Evolutionary conservation across 164 flowering plant species (phyloP).

Genomic region (Annona cherimola): DNA sequence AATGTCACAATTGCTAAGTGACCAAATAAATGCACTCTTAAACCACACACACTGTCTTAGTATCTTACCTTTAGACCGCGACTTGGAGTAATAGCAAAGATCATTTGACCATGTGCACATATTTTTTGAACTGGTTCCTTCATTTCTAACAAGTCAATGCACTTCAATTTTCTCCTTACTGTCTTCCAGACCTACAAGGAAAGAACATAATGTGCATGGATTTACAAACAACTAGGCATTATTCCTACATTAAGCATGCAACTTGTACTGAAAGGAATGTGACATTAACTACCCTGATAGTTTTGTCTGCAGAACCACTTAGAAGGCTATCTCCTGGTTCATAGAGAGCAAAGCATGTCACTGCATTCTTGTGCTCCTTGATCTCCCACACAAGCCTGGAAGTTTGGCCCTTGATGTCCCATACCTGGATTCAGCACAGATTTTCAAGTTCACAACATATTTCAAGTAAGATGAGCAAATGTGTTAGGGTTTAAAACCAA

Average conservation of each 20-base stretch:
- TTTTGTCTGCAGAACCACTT: constrained; percentile 75
- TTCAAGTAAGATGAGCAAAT: not conserved
- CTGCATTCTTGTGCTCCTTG: constrained; percentile 64
- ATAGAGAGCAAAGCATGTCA: constrained; percentile 61
- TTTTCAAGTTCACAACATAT: not conserved
- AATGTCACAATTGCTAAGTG: not conserved
- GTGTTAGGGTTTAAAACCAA: not conserved
- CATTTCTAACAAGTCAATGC: constrained; percentile 46
- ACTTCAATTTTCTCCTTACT: constrained; percentile 44
- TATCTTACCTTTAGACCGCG: constrained; percentile 50
- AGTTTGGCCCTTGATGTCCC: constrained; percentile 59
- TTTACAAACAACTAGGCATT: not conserved
- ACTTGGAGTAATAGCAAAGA: constrained; percentile 37
- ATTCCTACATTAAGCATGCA: not conserved
- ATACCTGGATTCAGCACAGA: constrained; percentile 31
- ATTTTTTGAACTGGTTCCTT: constrained; percentile 53
- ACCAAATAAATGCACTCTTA: not conserved
- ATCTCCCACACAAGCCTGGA: constrained; percentile 49
- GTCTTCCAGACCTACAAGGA: constrained; percentile 64
- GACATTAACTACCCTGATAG: constrained; percentile 44
- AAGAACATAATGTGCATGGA: not conserved
- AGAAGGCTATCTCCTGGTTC: constrained; percentile 61
- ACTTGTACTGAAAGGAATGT: not conserved
- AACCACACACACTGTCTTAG: not conserved
- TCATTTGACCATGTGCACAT: constrained; percentile 38